A percentile compares a stretch with the other conserved stretches of the same genome.
phyloP scores from a whole-genome alignment of 352 stramenopile species.

The Lagenidium giganteum region DNA sequence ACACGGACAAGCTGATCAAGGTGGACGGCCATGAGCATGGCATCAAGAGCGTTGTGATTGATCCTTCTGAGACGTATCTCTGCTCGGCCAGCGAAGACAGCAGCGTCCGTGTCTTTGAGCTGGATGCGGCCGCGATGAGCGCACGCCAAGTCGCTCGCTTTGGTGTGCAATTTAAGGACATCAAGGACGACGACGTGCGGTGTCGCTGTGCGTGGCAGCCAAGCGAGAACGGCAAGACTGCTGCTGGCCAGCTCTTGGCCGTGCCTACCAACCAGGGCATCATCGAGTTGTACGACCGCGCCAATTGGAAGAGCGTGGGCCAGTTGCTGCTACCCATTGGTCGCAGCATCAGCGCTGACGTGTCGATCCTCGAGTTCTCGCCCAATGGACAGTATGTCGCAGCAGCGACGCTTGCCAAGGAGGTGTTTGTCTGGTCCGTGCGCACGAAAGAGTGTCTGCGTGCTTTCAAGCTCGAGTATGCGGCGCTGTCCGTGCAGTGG shows the following conservation, averaged over 20 bases:
- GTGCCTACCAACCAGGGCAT: conserved; percentile 60
- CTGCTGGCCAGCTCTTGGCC: conserved; percentile 36
- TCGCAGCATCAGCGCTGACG: conserved; percentile 45
- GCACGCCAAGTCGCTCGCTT: conserved; percentile 44
- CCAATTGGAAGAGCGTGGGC: conserved; percentile 33
- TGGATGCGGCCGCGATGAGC: conserved; percentile 30
- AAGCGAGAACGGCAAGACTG: neutral
- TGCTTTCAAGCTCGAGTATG: conserved; percentile 56
- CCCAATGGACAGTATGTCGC: conserved; percentile 76
- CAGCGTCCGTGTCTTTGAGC: conserved; percentile 60
- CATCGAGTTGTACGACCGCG: conserved; percentile 54
- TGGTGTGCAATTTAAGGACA: conserved; percentile 50
- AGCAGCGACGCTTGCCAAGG: conserved; percentile 56
- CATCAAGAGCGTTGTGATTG: conserved; percentile 72
- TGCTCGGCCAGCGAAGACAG: conserved; percentile 64
- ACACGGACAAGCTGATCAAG: conserved; percentile 55
- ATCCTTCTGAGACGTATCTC: conserved; percentile 57
- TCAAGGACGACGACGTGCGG: conserved; percentile 58
- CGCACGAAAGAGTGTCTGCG: conserved; percentile 42
- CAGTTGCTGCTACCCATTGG: conserved; percentile 53
- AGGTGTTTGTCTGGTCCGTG: conserved; percentile 71
- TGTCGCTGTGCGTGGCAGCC: conserved; percentile 65
- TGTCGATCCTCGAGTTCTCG: conserved; percentile 74
- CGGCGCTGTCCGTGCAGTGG: conserved; percentile 54
- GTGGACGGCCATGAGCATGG: conserved; percentile 54